A percentile compares a stretch with the other conserved stretches of the same genome.
Conservation (phyloP, 202 grass and related monocot species). For the Panicum hallii region DNA sequence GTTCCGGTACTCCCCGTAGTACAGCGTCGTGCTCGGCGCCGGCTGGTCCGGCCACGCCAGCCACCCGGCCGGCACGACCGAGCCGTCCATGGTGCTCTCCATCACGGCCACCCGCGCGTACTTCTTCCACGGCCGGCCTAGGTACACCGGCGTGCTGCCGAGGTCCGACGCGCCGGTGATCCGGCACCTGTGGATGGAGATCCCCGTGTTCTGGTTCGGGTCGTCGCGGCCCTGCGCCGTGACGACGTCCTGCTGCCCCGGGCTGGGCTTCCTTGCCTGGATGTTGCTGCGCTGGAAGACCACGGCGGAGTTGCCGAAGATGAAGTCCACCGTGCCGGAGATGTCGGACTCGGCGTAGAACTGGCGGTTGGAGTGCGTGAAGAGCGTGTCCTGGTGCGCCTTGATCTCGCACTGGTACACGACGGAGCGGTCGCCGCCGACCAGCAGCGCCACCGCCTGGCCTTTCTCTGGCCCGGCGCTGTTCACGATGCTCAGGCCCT, state of each 20-base stretch:
- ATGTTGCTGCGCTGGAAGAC: slow-evolving; percentile 72
- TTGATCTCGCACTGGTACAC: slow-evolving; percentile 74
- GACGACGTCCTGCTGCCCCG: slow-evolving; percentile 49
- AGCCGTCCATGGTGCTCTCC: slow-evolving; percentile 52
- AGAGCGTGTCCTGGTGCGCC: slow-evolving; percentile 83
- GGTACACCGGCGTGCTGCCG: slow-evolving; percentile 54
- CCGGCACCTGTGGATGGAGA: slow-evolving; percentile 73
- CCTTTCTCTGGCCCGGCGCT: slow-evolving; percentile 61
- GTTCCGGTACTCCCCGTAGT: slow-evolving; percentile 82
- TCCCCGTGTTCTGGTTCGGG: slow-evolving; percentile 76
- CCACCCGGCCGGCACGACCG: slow-evolving; percentile 58
- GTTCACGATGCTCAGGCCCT: slow-evolving; percentile 75
- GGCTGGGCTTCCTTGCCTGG: slow-evolving; percentile 45
- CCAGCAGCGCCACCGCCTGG: slow-evolving; percentile 72
- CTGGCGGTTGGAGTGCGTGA: slow-evolving; percentile 74
- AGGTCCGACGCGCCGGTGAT: slow-evolving; percentile 59
- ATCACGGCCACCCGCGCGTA: slow-evolving; percentile 73
- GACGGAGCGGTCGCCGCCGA: slow-evolving; percentile 69
- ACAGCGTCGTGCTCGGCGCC: slow-evolving; percentile 49
- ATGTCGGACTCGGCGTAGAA: slow-evolving; percentile 62
- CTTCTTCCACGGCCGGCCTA: slow-evolving; percentile 70
- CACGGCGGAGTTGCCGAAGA: slow-evolving; percentile 77
- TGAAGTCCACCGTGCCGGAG: slow-evolving; percentile 80
- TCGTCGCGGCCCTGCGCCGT: slow-evolving; percentile 79
- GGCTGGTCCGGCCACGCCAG: slow-evolving; percentile 57